These are phyloP conservation scores for Alternaria gansuensis DNA, from an alignment of 2,329 filamentous ascomycete species.

Conservation along the genomic window DNA sequence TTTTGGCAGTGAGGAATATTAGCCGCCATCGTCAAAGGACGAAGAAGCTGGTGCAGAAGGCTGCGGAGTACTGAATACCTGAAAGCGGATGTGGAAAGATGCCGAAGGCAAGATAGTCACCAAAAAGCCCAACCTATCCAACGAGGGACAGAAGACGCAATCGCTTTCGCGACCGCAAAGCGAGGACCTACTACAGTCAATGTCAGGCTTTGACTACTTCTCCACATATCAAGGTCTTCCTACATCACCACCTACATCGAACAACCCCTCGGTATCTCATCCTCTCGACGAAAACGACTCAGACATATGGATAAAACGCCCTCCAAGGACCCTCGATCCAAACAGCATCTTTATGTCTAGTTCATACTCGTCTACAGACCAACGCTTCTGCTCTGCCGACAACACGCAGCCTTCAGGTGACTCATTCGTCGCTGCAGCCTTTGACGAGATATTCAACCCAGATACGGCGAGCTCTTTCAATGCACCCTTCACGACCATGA, in stretches of 20 bases:
- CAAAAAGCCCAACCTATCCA: slow-evolving; percentile 47
- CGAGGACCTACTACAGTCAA: slow-evolving; percentile 27
- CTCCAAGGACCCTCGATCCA: slow-evolving; percentile 29
- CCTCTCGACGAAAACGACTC: slow-evolving; percentile 45
- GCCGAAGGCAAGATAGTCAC: slow-evolving; percentile 63
- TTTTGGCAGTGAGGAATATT: slow-evolving; percentile 65
- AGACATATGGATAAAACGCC: slow-evolving; percentile 33
- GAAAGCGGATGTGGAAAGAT: slow-evolving; percentile 64
- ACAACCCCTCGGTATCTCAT: slow-evolving; percentile 38
- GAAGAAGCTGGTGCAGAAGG: slow-evolving; percentile 64
- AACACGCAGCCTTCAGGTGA: slow-evolving; percentile 42
- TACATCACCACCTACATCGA: slow-evolving; percentile 49
- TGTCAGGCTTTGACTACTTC: slow-evolving; percentile 36
- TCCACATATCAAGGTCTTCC: slow-evolving; percentile 38
- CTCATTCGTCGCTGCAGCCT: slow-evolving; percentile 29
- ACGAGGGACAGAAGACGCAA: slow-evolving; percentile 19
- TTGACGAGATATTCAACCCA: slow-evolving; percentile 65
- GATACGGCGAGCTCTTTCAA: slow-evolving; percentile 72
- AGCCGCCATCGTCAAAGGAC: slow-evolving; percentile 62
- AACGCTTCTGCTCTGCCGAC: slow-evolving; percentile 47
- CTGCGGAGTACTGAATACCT: slow-evolving; percentile 61
- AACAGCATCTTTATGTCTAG: slow-evolving; percentile 32
- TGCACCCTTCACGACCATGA: slow-evolving; percentile 70
- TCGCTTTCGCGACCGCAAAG: slow-evolving; percentile 14
- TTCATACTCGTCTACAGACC: slow-evolving; percentile 38